A percentile compares a stretch with the other conserved stretches of the same genome.
Evolutionary conservation across 768 basidiomycete species (phyloP).

Genomic region (Leccinum aurantiacum): DNA sequence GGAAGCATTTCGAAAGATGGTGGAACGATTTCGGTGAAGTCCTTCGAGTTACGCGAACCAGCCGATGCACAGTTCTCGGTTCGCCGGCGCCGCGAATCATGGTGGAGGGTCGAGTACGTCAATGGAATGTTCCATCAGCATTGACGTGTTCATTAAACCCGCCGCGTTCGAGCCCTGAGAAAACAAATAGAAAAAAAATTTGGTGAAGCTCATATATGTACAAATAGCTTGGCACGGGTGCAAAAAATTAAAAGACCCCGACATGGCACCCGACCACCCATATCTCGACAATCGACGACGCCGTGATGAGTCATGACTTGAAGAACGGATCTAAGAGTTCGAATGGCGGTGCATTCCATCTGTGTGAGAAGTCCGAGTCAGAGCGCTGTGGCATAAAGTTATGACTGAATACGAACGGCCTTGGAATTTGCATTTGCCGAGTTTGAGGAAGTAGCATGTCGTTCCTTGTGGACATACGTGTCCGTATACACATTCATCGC

Average conservation of each 20-base stretch:
- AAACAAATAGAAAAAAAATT: conserved; percentile 21
- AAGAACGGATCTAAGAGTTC: conserved; percentile 19
- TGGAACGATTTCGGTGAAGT: conserved; percentile 22
- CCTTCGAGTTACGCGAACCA: conserved; percentile 29
- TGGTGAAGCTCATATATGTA: conserved; percentile 36
- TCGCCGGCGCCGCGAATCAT: conserved; percentile 30
- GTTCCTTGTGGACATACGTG: conserved; percentile 44
- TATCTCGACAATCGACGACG: conserved; percentile 13
- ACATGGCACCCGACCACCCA: conserved; percentile 5
- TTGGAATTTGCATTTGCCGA: conserved; percentile 60
- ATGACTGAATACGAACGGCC: conserved; percentile 45
- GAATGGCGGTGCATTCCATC: conserved; percentile 41
- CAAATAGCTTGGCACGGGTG: conserved; percentile 25
- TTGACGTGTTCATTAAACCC: conserved; percentile 32
- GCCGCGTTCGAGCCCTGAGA: conserved; percentile 26
- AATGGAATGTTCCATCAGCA: conserved; percentile 35
- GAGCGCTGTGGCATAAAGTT: conserved; percentile 5
- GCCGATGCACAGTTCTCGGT: conserved; percentile 18
- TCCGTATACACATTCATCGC: conserved; percentile 53
- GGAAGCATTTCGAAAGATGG: conserved; percentile 28
- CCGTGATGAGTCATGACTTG: conserved; percentile 6
- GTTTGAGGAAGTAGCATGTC: conserved; percentile 52
- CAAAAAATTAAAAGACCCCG: conserved; percentile 13
- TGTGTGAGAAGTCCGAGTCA: conserved; percentile 24
- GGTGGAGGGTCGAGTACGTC: conserved; percentile 31